Evolutionary conservation across 371 early-diverging fungal genomes (phyloP).

Genomic region (Rhizopus delemar): DNA sequence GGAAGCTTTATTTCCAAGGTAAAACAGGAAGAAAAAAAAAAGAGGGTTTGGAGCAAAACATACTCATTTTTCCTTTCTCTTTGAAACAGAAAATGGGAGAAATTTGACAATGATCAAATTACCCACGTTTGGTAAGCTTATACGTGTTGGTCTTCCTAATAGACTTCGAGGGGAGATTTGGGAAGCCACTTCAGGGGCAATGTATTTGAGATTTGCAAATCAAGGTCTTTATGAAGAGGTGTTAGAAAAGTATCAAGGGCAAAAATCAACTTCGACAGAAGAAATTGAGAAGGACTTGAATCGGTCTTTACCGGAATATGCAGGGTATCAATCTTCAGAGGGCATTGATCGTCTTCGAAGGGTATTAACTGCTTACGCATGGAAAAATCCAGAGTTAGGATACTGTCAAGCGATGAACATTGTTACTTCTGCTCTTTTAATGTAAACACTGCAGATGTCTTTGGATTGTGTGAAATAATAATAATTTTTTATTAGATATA

Average conservation of each 20-base stretch:
- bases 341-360: conserved; percentile 90
- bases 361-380: conserved; percentile 85
- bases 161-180: conserved; percentile 93
- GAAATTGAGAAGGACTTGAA: conserved; percentile 98
- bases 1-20: conserved; percentile 79
- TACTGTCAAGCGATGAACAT: conserved; percentile 99
- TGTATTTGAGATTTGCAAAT: conserved; percentile 84
- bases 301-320: conserved; percentile 89
- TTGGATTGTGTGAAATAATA: not conserved
- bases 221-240: conserved; percentile 80
- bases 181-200: conserved; percentile 91
- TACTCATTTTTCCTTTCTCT: not conserved
- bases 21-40: conserved; percentile 1
- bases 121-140: conserved; percentile 84
- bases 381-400: conserved; percentile 89
- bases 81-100: conserved; percentile 73
- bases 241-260: conserved; percentile 71
- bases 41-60: no score
- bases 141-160: conserved; percentile 92
- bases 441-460: conserved; percentile 43
- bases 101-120: conserved; percentile 84
- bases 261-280: conserved; percentile 75
- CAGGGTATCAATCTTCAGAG: conserved; percentile 87
- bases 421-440: conserved; percentile 89
- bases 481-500: conserved; percentile 52